phyloP scores from a whole-genome alignment of 192 early-diverging fungal species.

The Spizellomyces sp. region DNA sequence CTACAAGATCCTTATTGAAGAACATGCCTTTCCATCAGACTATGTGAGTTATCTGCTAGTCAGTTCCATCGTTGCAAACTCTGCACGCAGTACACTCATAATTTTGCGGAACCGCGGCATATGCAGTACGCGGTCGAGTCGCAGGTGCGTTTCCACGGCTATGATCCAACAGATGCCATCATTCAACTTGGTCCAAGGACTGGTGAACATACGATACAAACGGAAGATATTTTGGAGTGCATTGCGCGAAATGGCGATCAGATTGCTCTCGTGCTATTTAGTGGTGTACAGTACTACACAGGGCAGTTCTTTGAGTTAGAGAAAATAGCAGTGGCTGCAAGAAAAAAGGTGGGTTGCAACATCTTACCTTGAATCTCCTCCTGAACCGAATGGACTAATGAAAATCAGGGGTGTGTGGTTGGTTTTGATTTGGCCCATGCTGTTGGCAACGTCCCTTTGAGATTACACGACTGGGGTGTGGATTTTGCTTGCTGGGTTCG shows the following conservation, averaged over 20 bases:
- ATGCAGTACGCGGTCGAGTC: slow-evolving; percentile 84
- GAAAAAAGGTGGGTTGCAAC: slow-evolving; percentile 60
- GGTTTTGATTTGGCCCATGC: slow-evolving; percentile 97
- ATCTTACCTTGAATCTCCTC: not conserved
- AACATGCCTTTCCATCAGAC: slow-evolving; percentile 93
- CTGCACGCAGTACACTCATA: not conserved
- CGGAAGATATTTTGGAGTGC: slow-evolving; percentile 77
- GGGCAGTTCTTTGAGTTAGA: slow-evolving; percentile 85
- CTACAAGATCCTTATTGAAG: slow-evolving; percentile 89
- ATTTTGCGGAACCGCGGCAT: too few relatives aligned
- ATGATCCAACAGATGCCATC: slow-evolving; percentile 68
- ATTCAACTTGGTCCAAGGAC: slow-evolving; percentile 73
- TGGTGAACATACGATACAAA: slow-evolving; percentile 72
- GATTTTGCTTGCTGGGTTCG: slow-evolving; percentile 93
- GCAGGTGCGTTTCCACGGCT: slow-evolving; percentile 83
- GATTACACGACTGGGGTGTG: slow-evolving; percentile 92
- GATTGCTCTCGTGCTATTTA: slow-evolving; percentile 87
- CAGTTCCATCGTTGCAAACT: not conserved
- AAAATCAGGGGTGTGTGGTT: slow-evolving; percentile 62
- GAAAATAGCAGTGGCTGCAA: slow-evolving; percentile 79
- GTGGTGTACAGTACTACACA: slow-evolving; percentile 94
- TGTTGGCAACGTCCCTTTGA: slow-evolving; percentile 86
- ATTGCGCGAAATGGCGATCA: slow-evolving; percentile 73
- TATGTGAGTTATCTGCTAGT: slow-evolving; percentile 50
- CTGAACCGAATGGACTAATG: too few relatives aligned